phyloP scores from a whole-genome alignment of 148 eudicot genomes.

The Euryodendron excelsum region DNA sequence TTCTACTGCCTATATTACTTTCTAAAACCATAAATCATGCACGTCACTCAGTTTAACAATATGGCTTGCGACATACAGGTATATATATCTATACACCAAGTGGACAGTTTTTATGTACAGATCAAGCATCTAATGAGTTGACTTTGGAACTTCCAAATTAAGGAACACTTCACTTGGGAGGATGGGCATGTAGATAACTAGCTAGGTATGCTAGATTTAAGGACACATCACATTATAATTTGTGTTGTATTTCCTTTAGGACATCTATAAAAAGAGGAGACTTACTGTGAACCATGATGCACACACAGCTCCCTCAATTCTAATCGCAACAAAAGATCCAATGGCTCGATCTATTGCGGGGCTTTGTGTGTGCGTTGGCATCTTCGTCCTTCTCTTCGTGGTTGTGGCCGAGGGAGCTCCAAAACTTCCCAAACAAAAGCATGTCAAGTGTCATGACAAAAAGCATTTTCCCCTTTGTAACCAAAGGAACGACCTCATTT shows the following conservation, averaged over 20 bases:
- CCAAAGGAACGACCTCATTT: constrained; percentile 5
- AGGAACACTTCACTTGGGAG: no score
- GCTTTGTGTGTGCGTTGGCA: background rate
- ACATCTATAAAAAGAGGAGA: background rate
- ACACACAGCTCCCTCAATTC: background rate
- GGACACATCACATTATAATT: no score
- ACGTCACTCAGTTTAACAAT: no score
- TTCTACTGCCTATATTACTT: no score
- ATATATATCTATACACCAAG: no score
- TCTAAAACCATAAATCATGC: no score
- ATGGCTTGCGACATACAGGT: no score
- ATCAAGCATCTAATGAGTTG: no score
- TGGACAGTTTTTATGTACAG: no score
- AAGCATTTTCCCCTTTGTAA: constrained; percentile 11
- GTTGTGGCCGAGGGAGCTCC: background rate
- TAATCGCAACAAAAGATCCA: background rate
- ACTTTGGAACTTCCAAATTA: no score
- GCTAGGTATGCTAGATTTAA: background rate
- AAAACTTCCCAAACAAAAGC: constrained; percentile 17
- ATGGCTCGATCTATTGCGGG: background rate
- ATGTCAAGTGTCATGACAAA: constrained; percentile 30
- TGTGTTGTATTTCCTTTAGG: no score
- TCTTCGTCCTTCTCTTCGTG: background rate
- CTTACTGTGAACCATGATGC: background rate
- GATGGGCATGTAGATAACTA: no score